These are phyloP conservation scores for Takashimella tepidaria DNA, from an alignment of 1,284 basidiomycete genomes.

Conservation along the genomic window DNA sequence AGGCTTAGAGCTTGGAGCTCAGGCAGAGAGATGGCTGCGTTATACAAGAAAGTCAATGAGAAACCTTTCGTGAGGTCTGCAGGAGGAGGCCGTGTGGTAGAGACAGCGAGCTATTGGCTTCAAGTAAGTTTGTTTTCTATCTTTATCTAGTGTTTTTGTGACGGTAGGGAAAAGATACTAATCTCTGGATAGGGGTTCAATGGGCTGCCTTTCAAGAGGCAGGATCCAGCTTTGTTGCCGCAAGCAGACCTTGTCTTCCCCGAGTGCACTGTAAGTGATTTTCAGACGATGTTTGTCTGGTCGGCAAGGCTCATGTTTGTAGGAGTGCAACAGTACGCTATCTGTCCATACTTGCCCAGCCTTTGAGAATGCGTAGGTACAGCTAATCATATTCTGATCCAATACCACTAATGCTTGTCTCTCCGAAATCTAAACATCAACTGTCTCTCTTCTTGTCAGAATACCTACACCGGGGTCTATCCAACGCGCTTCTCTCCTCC, in stretches of 20 bases:
- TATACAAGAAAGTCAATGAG: conserved; percentile 43
- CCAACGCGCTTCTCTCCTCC: conserved; percentile 58
- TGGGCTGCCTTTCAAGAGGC: conserved; percentile 20
- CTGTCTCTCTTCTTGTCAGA: no score
- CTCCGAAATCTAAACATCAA: no score
- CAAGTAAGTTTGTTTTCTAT: conserved; percentile 56
- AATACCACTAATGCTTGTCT: no score
- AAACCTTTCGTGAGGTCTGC: conserved; percentile 66
- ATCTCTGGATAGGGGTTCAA: conserved; percentile 21
- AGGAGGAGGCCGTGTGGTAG: conserved; percentile 58
- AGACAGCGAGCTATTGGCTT: conserved; percentile 65
- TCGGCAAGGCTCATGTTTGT: no score
- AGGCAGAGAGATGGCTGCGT: conserved; percentile 17
- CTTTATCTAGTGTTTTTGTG: no score
- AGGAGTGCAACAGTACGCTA: conserved; percentile 65
- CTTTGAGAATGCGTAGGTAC: conserved; percentile 48
- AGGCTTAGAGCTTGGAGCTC: conserved; percentile 34
- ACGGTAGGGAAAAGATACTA: conserved; percentile 26
- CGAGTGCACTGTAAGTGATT: conserved; percentile 23
- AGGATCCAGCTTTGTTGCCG: conserved; percentile 11
- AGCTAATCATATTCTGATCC: conserved; percentile 46
- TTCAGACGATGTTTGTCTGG: no score
- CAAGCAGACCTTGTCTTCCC: conserved; percentile 32
- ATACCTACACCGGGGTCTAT: conserved; percentile 18
- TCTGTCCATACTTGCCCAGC: conserved; percentile 64